Conservation (phyloP, 441 rosid genomes). For the Gossypium schwendimanii region DNA sequence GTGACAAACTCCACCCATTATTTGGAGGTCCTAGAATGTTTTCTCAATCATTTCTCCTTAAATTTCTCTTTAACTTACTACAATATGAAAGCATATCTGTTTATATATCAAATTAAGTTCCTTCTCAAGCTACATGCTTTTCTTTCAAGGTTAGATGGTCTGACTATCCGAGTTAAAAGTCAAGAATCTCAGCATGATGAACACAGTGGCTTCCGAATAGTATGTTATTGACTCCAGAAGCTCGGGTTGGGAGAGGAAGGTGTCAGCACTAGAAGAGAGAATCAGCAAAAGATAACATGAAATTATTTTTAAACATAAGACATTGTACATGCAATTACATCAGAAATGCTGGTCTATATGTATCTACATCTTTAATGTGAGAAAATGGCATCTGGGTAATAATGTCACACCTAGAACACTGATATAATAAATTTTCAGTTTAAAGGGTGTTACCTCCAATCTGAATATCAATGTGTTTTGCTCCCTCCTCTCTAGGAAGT, state of each 20-base stretch:
- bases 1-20: too few relatives aligned
- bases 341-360: background rate
- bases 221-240: background rate
- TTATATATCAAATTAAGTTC: background rate
- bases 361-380: background rate
- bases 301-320: background rate
- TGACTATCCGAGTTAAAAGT: background rate
- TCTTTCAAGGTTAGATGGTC: background rate
- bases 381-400: background rate
- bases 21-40: background rate
- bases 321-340: background rate
- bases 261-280: background rate
- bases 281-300: background rate
- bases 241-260: background rate
- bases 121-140: background rate
- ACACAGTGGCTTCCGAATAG: background rate
- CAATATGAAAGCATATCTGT: background rate
- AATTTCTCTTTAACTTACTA: background rate
- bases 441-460: constrained; percentile 39
- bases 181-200: background rate
- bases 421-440: background rate
- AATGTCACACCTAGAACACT: background rate
- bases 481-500: constrained; percentile 24
- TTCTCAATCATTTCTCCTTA: background rate
- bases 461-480: constrained; percentile 26